Evolutionary conservation across 345 rosid genomes (phyloP).

Genomic region (Camelina laxa): DNA sequence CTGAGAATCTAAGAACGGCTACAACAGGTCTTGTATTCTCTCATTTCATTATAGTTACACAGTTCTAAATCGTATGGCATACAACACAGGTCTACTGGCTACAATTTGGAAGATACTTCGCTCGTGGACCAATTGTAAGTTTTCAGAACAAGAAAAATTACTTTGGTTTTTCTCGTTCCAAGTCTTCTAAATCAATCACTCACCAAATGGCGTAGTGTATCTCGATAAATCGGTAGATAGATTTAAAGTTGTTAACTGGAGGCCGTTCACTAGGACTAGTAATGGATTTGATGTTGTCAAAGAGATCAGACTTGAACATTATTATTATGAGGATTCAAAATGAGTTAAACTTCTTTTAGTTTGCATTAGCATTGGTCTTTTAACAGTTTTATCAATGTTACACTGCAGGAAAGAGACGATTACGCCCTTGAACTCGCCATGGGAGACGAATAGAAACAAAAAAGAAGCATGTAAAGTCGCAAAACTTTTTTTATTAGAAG

Average conservation of each 20-base stretch:
- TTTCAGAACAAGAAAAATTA: constrained; percentile 15
- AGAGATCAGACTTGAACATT: not conserved
- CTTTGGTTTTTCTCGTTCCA: constrained; percentile 15
- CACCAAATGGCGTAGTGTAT: not conserved
- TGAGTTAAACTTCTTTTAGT: not conserved
- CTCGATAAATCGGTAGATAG: not conserved
- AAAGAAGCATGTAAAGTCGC: not conserved
- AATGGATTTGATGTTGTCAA: not conserved
- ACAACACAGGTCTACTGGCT: constrained; percentile 89
- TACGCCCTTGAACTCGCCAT: constrained; percentile 92
- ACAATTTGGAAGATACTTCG: constrained; percentile 98
- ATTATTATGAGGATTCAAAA: not conserved
- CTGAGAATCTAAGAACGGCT: constrained; percentile 9
- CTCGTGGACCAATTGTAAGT: constrained; percentile 96
- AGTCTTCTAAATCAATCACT: not conserved
- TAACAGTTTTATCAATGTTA: constrained; percentile 1
- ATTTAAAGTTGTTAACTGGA: not conserved
- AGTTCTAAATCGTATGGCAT: constrained; percentile 15
- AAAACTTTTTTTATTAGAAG: constrained; percentile 16
- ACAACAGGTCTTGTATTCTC: constrained; percentile 1
- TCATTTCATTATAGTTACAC: constrained; percentile 3
- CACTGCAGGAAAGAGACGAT: constrained; percentile 85
- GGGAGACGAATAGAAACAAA: constrained; percentile 70
- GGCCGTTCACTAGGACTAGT: not conserved
- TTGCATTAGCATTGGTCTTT: not conserved